These are phyloP conservation scores for Diplosphaera chodatii DNA, from an alignment of 139 green algal genomes.

Conservation along the genomic window DNA sequence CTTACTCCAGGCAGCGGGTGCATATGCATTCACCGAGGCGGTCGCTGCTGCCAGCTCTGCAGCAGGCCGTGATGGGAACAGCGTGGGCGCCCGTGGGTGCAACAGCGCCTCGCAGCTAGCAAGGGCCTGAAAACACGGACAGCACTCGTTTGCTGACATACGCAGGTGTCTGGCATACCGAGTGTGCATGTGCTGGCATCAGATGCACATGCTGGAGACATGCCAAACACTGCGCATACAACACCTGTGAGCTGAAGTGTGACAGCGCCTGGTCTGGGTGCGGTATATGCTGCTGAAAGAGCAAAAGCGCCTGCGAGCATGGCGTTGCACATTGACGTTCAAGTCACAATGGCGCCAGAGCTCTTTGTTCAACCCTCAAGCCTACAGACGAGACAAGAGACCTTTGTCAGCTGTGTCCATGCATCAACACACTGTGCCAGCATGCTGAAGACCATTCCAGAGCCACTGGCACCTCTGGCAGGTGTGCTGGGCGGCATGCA, in stretches of 20 bases:
- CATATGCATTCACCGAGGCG: not conserved
- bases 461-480: conserved; percentile 17
- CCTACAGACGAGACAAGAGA: too few relatives aligned
- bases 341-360: too few relatives aligned
- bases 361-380: too few relatives aligned
- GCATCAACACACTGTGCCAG: too few relatives aligned
- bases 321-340: too few relatives aligned
- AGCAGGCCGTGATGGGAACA: not conserved
- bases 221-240: not conserved
- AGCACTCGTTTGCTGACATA: not conserved
- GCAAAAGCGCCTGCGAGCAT: not conserved
- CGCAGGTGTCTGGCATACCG: too few relatives aligned
- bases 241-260: not conserved
- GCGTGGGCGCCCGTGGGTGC: conserved; percentile 20
- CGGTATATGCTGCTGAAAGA: not conserved
- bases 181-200: not conserved
- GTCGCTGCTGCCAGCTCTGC: not conserved
- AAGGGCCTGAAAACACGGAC: conserved; percentile 4
- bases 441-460: not conserved
- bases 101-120: conserved; percentile 38
- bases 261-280: not conserved
- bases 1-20: not conserved
- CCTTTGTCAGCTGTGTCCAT: too few relatives aligned
- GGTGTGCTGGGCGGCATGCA: conserved; percentile 32
- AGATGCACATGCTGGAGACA: not conserved